A percentile compares a stretch with the other conserved stretches of the same genome.
These are phyloP conservation scores for Diplodia seriata DNA, from an alignment of 2,329 filamentous ascomycete genomes.

Conservation along the genomic window DNA sequence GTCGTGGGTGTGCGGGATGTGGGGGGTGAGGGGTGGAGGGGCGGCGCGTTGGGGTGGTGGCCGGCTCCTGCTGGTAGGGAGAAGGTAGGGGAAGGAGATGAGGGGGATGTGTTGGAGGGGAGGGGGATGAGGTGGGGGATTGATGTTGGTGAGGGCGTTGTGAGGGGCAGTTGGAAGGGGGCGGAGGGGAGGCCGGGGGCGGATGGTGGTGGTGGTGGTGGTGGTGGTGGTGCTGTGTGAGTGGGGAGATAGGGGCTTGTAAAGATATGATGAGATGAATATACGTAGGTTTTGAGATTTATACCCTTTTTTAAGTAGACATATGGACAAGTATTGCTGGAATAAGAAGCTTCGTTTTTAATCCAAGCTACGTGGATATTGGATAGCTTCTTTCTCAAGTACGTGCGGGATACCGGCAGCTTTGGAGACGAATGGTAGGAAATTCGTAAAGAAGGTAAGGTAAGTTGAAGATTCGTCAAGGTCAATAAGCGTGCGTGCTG, in stretches of 20 bases:
- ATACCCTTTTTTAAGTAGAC: no score
- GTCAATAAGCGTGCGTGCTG: no score
- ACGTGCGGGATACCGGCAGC: no score
- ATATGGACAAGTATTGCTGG: no score
- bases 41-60: slow-evolving; percentile 27
- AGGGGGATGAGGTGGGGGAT: slow-evolving; percentile 20
- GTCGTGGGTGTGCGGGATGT: background rate
- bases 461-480: no score
- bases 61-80: background rate
- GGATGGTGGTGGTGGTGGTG: background rate
- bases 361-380: no score
- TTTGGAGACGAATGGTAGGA: no score
- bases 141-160: slow-evolving; percentile 16
- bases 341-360: no score
- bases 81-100: background rate
- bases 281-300: no score
- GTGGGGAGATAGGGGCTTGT: background rate
- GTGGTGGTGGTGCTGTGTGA: background rate
- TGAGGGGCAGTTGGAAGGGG: slow-evolving; percentile 22
- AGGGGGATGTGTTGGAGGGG: background rate
- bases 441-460: no score
- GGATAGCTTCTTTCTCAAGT: no score
- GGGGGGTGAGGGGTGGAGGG: background rate
- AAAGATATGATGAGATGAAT: no score
- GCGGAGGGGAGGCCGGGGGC: background rate